Conservation (phyloP, 177 flowering plant genomes). For the Vitis hybrid region DNA sequence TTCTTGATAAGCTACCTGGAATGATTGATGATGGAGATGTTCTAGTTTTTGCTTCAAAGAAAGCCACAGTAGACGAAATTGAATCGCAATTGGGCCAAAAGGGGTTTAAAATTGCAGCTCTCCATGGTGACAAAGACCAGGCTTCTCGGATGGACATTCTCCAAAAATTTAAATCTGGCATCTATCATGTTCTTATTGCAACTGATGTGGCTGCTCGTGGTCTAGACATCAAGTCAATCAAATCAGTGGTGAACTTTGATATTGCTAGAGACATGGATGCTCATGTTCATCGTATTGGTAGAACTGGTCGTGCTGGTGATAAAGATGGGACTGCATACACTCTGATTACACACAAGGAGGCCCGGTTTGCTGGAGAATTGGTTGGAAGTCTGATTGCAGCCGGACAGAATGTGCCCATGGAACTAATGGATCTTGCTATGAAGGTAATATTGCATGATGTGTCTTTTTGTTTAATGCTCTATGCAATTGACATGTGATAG, state of each 20-base stretch:
- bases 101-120: conserved; percentile 82
- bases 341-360: conserved; percentile 86
- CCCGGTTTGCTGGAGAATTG: conserved; percentile 94
- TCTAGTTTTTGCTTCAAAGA: conserved; percentile 87
- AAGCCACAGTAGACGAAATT: conserved; percentile 84
- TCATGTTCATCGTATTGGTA: conserved; percentile 99
- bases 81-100: conserved; percentile 61
- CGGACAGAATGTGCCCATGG: conserved; percentile 87
- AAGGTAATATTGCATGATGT: conserved; percentile 56
- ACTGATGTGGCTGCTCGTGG: conserved; percentile 99
- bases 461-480: not conserved
- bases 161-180: conserved; percentile 85
- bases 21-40: conserved; percentile 92
- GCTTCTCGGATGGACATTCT: conserved; percentile 84
- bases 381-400: conserved; percentile 94
- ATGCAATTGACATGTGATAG: not conserved
- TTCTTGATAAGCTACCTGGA: conserved; percentile 83
- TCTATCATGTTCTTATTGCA: conserved; percentile 83
- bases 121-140: conserved; percentile 99
- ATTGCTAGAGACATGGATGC: conserved; percentile 95
- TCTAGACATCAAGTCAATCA: conserved; percentile 91
- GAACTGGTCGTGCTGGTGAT: conserved; percentile 99
- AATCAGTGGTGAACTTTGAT: conserved; percentile 93
- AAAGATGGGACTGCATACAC: conserved; percentile 95
- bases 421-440: conserved; percentile 98